Conservation (phyloP, 2,329 filamentous ascomycete species). For the Colletotrichum brevisporum region DNA sequence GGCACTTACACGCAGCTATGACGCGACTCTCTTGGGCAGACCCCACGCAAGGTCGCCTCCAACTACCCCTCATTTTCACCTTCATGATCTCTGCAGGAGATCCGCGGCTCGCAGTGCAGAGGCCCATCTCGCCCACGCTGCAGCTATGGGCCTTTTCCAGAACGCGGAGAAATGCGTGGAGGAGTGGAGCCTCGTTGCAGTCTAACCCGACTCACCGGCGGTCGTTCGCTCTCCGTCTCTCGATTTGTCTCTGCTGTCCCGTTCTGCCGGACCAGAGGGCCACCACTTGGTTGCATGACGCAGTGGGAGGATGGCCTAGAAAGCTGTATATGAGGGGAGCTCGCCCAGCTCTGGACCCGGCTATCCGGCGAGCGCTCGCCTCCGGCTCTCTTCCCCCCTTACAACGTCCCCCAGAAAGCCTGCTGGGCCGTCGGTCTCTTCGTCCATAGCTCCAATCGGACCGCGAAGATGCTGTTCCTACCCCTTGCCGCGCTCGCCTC, state of each 20-base stretch:
- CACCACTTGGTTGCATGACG: conserved; percentile 8
- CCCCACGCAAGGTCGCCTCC: conserved; percentile 6
- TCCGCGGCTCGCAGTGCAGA: conserved; percentile 9
- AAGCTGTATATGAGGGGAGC: conserved; percentile 6
- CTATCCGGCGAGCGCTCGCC: neutral
- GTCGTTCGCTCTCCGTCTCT: conserved; percentile 17
- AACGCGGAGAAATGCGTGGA: neutral
- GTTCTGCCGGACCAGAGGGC: conserved; percentile 10
- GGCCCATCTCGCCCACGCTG: conserved; percentile 1
- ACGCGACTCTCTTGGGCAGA: conserved; percentile 5
- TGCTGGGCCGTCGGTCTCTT: neutral
- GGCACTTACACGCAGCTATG: conserved; percentile 2
- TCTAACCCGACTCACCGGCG: conserved; percentile 12
- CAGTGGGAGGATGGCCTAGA: neutral
- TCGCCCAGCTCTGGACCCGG: neutral
- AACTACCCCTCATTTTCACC: conserved; percentile 31
- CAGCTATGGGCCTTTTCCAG: conserved; percentile 4
- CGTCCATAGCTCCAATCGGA: neutral
- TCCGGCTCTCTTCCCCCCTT: neutral
- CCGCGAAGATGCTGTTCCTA: conserved; percentile 25
- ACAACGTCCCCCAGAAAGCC: too few species aligned
- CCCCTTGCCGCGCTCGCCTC: conserved; percentile 22
- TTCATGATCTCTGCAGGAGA: conserved; percentile 4
- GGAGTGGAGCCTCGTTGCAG: neutral
- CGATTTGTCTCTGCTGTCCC: neutral